Conservation (phyloP, 2,329 filamentous ascomycete genomes). For the Alternaria gansuensis region DNA sequence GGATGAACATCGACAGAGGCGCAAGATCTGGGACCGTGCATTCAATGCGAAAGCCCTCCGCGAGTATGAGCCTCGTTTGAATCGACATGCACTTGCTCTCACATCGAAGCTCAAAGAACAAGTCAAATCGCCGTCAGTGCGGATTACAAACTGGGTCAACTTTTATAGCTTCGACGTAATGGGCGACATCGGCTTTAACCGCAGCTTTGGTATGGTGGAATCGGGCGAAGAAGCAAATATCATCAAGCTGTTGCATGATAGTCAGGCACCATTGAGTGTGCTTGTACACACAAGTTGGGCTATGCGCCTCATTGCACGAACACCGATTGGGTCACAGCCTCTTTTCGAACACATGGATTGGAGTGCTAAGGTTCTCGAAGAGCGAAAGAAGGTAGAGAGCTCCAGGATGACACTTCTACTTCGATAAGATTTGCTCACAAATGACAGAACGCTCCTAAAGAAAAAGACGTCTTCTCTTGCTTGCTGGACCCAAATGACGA, state of each 20-base stretch:
- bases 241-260: constrained; percentile 41
- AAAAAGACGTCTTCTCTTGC: constrained; percentile 42
- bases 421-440: background rate
- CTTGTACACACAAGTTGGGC: constrained; percentile 39
- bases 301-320: constrained; percentile 30
- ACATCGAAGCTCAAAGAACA: constrained; percentile 38
- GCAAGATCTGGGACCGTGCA: constrained; percentile 47
- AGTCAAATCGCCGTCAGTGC: constrained; percentile 28
- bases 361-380: constrained; percentile 35
- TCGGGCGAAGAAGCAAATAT: constrained; percentile 41
- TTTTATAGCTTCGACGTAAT: constrained; percentile 62
- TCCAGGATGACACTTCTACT: background rate
- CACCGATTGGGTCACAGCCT: constrained; percentile 29
- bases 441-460: constrained; percentile 34
- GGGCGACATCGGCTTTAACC: constrained; percentile 57
- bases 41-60: constrained; percentile 48
- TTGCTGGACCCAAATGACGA: constrained; percentile 35
- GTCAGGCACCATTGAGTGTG: constrained; percentile 32
- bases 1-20: constrained; percentile 40
- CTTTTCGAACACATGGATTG: constrained; percentile 39
- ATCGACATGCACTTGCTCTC: constrained; percentile 39
- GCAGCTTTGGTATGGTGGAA: constrained; percentile 53
- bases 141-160: constrained; percentile 48
- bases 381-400: constrained; percentile 37
- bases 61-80: constrained; percentile 50